Percentiles rank a stretch among this genome's conserved stretches.
phyloP scores from a whole-genome alignment of 148 eudicot species.

The Rhododendron williamsianum region DNA sequence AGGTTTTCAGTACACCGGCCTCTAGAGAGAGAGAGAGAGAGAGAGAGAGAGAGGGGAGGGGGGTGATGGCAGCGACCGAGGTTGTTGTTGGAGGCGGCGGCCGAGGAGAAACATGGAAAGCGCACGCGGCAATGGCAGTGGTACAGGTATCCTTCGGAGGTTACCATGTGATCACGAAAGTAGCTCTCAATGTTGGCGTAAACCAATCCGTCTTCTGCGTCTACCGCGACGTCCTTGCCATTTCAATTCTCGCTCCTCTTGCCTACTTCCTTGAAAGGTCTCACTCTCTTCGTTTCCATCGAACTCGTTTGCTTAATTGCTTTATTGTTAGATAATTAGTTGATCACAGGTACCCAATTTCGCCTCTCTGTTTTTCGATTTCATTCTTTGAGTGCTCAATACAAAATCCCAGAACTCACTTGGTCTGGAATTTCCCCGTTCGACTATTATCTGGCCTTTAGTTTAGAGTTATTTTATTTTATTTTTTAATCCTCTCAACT shows the following conservation, averaged over 20 bases:
- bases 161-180: conserved; percentile 5
- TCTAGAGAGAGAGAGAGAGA: too few species aligned
- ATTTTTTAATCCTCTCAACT: too few species aligned
- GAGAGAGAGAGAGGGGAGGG: too few species aligned
- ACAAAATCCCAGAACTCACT: background rate
- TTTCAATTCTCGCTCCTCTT: background rate
- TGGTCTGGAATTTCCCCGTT: too few species aligned
- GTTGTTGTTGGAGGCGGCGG: background rate
- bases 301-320: background rate
- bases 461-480: too few species aligned
- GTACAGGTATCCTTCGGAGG: background rate
- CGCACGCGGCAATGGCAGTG: background rate
- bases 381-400: background rate
- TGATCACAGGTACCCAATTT: background rate
- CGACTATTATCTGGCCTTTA: too few species aligned
- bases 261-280: background rate
- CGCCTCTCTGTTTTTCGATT: background rate
- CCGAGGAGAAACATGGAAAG: background rate
- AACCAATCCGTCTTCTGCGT: conserved; percentile 4
- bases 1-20: background rate
- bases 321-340: background rate
- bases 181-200: background rate
- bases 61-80: too few species aligned
- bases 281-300: background rate
- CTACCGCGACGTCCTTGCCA: background rate